Base-by-base conservation (phyloP, 2,329 filamentous ascomycete genomes). In the Ophiocordyceps unilateralis region DNA sequence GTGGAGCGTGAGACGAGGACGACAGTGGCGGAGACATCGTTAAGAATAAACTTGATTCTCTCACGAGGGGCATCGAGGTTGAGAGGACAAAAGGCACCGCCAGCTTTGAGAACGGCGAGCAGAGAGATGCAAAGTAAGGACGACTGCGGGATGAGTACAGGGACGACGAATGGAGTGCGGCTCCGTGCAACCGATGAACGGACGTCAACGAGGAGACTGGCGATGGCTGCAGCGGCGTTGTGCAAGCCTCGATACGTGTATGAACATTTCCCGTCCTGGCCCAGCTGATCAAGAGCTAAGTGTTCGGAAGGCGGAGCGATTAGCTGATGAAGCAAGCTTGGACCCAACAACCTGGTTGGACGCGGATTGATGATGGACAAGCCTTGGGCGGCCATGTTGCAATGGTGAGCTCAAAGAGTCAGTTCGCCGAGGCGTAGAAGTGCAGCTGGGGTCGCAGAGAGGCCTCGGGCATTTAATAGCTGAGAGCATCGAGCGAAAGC, bases 41-140 rank as follows among this genome's bases (percentile, higher is more conserved):
- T 58, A 15, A 88, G 60, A 41, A 94, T 88, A 56, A 93, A 94
- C 41, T 70, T 74, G 38, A 93, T 69, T 41, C 88, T 72, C 43
- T 93, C 85, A 4, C 67, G 58, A 0, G 88, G 88, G 0, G 80
- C 75, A 58, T 93, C 87, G 41, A 83, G 68, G 47, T 81, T 81
- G 44, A 95, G 64, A 0, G 88, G 87, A 50, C 87, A 94, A 52
- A 94, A 94, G 0, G 85, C 85, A 30, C 74, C 83, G 7, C 88
- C 88, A 12, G 78, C 78, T 58, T 88, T 87, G 40, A 94, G 66
- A 43, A 89, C 74, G 4, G 81, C 86, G 39, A 94, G 59, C 47
- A 84, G 72, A 1, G 83, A 70, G 44, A 91, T 69, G 58, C 94
- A 94, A 21, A 95, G 68, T 40, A 79, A 70, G 10, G 80, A 76